phyloP scores from a whole-genome alignment of 2,329 filamentous ascomycete species.

The Leptoxyphium fumago region DNA sequence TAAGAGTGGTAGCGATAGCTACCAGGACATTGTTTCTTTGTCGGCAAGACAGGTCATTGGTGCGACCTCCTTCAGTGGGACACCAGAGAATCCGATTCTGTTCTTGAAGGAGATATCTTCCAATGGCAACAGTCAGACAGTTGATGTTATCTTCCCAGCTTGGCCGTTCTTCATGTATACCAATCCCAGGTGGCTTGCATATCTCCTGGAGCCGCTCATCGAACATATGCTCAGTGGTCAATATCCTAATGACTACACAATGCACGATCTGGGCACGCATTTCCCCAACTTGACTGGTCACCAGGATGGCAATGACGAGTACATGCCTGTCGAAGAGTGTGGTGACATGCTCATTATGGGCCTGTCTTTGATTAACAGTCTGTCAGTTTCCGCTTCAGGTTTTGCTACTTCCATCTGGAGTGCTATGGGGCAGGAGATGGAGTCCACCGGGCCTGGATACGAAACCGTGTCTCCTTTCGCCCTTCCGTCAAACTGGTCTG shows the following conservation, averaged over 20 bases:
- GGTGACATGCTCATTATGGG: conserved; percentile 56
- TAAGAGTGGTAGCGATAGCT: conserved; percentile 52
- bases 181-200: conserved; percentile 66
- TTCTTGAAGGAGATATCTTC: conserved; percentile 72
- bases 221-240: conserved; percentile 72
- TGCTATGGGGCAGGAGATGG: conserved; percentile 21
- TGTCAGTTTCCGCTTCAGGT: conserved; percentile 46
- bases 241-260: conserved; percentile 69
- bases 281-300: conserved; percentile 70
- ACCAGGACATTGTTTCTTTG: conserved; percentile 36
- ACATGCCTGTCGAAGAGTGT: conserved; percentile 65
- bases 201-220: conserved; percentile 63
- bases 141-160: conserved; percentile 75
- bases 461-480: conserved; percentile 32
- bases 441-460: conserved; percentile 6
- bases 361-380: conserved; percentile 59
- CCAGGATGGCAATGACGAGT: conserved; percentile 54
- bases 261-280: conserved; percentile 60
- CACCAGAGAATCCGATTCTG: conserved; percentile 56
- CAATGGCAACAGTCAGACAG: conserved; percentile 72
- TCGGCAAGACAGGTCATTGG: conserved; percentile 70
- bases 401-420: conserved; percentile 46
- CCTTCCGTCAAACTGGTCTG: conserved; percentile 27
- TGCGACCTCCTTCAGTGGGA: conserved; percentile 46
- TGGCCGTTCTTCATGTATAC: conserved; percentile 81